Evolutionary conservation across 768 basidiomycete species (phyloP).

Genomic region (Mycena maculata): DNA sequence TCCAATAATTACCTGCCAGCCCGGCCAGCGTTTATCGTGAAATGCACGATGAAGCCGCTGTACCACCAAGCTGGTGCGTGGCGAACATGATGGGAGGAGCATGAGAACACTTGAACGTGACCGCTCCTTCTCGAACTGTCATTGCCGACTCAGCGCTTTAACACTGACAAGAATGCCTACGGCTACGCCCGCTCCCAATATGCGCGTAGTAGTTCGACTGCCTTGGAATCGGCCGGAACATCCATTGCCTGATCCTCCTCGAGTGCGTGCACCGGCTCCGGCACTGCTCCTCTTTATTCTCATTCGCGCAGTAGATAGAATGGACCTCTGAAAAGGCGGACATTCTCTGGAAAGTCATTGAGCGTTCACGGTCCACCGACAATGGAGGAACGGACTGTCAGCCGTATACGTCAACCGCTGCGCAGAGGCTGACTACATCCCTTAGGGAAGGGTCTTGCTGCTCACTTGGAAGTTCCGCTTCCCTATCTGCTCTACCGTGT

Average conservation of each 20-base stretch:
- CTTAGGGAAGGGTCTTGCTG: constrained; percentile 85
- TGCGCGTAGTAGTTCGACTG: constrained; percentile 83
- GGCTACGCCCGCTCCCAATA: constrained; percentile 45
- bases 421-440: constrained; percentile 12
- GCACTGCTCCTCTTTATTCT: constrained; percentile 26
- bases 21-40: constrained; percentile 72
- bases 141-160: neutral
- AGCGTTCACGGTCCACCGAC: constrained; percentile 78
- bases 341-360: constrained; percentile 89
- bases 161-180: constrained; percentile 44
- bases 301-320: constrained; percentile 75
- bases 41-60: constrained; percentile 27
- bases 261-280: constrained; percentile 59
- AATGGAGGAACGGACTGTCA: constrained; percentile 83
- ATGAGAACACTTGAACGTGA: constrained; percentile 24
- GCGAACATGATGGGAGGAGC: constrained; percentile 29
- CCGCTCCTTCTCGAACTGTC: constrained; percentile 1
- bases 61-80: constrained; percentile 11
- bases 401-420: constrained; percentile 42
- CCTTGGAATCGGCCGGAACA: constrained; percentile 84
- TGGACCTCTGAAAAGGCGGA: constrained; percentile 89
- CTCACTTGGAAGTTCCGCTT: constrained; percentile 82
- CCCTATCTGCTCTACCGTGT: constrained; percentile 89
- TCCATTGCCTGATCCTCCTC: constrained; percentile 72
- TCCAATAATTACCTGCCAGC: constrained; percentile 91